Percentiles rank a stretch among this genome's conserved stretches.
These are phyloP conservation scores for Acer saccharum DNA, from an alignment of 345 rosid species.

Conservation along the genomic window DNA sequence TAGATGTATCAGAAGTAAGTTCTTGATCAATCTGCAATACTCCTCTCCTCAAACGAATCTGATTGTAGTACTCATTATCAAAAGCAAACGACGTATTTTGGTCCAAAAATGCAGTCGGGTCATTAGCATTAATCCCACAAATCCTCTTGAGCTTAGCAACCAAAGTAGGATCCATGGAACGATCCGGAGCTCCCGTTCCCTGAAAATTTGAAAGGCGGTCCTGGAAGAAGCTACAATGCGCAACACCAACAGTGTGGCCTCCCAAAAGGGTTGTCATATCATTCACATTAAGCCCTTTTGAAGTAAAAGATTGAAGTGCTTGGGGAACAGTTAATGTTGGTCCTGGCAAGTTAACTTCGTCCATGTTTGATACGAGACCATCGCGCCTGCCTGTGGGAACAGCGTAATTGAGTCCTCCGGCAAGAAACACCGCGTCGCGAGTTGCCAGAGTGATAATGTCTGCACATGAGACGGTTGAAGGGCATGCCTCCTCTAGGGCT, in stretches of 20 bases:
- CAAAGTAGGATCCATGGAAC: slow-evolving; percentile 51
- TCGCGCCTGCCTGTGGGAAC: slow-evolving; percentile 70
- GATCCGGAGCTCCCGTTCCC: slow-evolving; percentile 50
- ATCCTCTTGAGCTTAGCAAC: slow-evolving; percentile 39
- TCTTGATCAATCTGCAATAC: slow-evolving; percentile 62
- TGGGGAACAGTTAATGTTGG: slow-evolving; percentile 46
- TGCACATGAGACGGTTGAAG: slow-evolving; percentile 71
- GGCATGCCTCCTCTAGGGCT: slow-evolving; percentile 57
- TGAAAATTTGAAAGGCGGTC: slow-evolving; percentile 52
- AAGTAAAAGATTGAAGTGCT: slow-evolving; percentile 38
- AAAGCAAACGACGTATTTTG: slow-evolving; percentile 50
- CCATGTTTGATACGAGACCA: slow-evolving; percentile 43
- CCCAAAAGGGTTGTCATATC: slow-evolving; percentile 83
- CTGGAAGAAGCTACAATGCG: slow-evolving; percentile 58
- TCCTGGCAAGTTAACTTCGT: slow-evolving; percentile 63
- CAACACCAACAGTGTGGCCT: slow-evolving; percentile 74
- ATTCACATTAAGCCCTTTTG: slow-evolving; percentile 42
- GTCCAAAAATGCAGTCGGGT: slow-evolving; percentile 64
- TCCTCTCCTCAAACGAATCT: slow-evolving; percentile 49
- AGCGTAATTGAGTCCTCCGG: slow-evolving; percentile 53
- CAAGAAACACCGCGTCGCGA: slow-evolving; percentile 55
- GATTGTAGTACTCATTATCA: slow-evolving; percentile 52
- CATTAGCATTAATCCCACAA: slow-evolving; percentile 32
- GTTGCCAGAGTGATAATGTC: slow-evolving; percentile 66
- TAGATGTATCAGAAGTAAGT: slow-evolving; percentile 49